Evolutionary conservation across 495 filamentous ascomycete species (phyloP).

Genomic region (Penicillium canescens): DNA sequence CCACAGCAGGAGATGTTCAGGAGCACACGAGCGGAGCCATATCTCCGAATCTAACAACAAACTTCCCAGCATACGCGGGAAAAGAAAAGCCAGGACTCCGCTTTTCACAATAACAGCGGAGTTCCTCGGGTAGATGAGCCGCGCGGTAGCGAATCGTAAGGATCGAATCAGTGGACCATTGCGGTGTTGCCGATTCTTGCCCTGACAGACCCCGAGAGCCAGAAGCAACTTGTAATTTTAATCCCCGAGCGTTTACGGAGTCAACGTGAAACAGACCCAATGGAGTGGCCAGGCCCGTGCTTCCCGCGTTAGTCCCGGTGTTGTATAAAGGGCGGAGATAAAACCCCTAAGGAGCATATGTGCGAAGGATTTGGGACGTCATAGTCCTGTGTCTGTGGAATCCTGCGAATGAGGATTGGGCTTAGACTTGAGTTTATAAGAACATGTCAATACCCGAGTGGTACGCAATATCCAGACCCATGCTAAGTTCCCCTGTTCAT

Average conservation of each 20-base stretch:
- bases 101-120: constrained; percentile 17
- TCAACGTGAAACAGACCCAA: constrained; percentile 35
- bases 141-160: constrained; percentile 23
- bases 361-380: not conserved
- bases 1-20: too few species aligned
- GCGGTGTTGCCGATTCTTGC: constrained; percentile 3
- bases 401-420: not conserved
- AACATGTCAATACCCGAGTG: not conserved
- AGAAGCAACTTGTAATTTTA: not conserved
- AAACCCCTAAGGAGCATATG: not conserved
- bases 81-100: constrained; percentile 20
- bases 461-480: not conserved
- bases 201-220: not conserved
- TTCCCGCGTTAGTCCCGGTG: constrained; percentile 29
- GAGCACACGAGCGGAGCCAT: too few species aligned
- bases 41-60: too few species aligned
- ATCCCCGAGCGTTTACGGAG: constrained; percentile 4
- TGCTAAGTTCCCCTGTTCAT: too few species aligned
- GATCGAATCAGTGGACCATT: not conserved
- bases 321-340: constrained; percentile 14
- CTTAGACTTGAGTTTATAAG: too few species aligned
- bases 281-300: constrained; percentile 33
- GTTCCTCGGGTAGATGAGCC: constrained; percentile 22
- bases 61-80: not conserved
- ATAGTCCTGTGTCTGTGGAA: not conserved